These are phyloP conservation scores for Aureobasidium musti DNA, from an alignment of 2,329 filamentous ascomycete species.

Conservation along the genomic window DNA sequence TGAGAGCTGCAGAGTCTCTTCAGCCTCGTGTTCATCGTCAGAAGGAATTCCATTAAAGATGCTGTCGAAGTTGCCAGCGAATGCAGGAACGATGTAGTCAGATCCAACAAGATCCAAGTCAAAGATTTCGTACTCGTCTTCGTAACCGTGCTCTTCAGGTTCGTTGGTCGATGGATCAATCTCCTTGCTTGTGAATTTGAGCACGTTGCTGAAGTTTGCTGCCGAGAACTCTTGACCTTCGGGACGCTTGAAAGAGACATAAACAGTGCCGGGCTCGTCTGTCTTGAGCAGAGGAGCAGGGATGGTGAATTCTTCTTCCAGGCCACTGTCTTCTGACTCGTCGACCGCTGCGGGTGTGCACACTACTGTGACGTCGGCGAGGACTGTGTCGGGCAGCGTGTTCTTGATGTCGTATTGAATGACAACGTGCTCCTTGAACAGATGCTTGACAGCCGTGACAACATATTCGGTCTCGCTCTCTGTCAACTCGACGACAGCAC, in stretches of 20 bases:
- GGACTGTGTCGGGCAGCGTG: slow-evolving; percentile 84
- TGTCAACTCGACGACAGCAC: slow-evolving; percentile 80
- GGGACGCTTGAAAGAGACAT: slow-evolving; percentile 88
- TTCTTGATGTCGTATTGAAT: slow-evolving; percentile 98
- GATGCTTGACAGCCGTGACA: slow-evolving; percentile 88
- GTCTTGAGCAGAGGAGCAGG: slow-evolving; percentile 79
- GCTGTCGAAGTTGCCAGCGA: slow-evolving; percentile 92
- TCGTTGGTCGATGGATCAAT: slow-evolving; percentile 93
- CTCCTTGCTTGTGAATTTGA: slow-evolving; percentile 98
- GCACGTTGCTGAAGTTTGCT: slow-evolving; percentile 82
- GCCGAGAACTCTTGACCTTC: slow-evolving; percentile 77
- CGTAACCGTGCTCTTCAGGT: slow-evolving; percentile 88
- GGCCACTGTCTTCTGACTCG: slow-evolving; percentile 69
- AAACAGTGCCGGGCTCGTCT: slow-evolving; percentile 88
- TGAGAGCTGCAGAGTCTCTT: slow-evolving; percentile 85
- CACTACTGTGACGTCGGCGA: slow-evolving; percentile 85
- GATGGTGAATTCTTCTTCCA: slow-evolving; percentile 89
- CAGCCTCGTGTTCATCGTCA: slow-evolving; percentile 83
- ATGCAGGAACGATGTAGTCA: slow-evolving; percentile 91
- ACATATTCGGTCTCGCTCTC: slow-evolving; percentile 98
- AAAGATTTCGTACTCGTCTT: slow-evolving; percentile 96
- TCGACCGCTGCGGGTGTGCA: slow-evolving; percentile 80
- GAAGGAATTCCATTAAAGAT: slow-evolving; percentile 81
- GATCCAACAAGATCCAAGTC: slow-evolving; percentile 88
- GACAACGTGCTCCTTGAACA: slow-evolving; percentile 96